A percentile compares a stretch with the other conserved stretches of the same genome.
Evolutionary conservation across 1,139 yeast genomes (phyloP).

Genomic region (Yamadazyma kanchanaburiensis): DNA sequence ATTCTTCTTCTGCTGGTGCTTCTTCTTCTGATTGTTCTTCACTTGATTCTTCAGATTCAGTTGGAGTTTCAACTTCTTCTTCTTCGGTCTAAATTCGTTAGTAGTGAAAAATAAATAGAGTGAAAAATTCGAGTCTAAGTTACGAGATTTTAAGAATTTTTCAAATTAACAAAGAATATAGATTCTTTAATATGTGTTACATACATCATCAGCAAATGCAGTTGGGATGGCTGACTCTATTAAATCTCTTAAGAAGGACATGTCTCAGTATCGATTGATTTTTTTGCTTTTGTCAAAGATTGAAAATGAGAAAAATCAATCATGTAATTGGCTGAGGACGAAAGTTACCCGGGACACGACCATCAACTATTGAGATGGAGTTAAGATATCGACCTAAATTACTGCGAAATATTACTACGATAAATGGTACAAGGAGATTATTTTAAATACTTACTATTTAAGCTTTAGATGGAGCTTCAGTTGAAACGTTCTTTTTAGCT

Average conservation of each 20-base stretch:
- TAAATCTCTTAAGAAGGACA: constrained; percentile 70
- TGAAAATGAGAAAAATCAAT: constrained; percentile 22
- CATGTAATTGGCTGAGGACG: constrained; percentile 23
- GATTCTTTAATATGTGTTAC: too few relatives aligned
- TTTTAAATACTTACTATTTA: constrained; percentile 1
- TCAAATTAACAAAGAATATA: too few relatives aligned
- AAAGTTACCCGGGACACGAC: constrained; percentile 13
- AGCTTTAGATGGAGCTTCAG: constrained; percentile 4
- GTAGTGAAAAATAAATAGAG: background rate
- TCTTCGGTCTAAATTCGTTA: background rate
- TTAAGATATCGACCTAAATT: too few relatives aligned
- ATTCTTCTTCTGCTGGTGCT: constrained; percentile 23
- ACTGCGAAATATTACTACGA: too few relatives aligned
- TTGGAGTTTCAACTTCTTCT: constrained; percentile 8
- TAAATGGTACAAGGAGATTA: too few relatives aligned
- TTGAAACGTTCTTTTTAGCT: constrained; percentile 36
- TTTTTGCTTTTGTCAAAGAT: constrained; percentile 6
- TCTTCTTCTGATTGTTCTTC: constrained; percentile 21
- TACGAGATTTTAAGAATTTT: too few relatives aligned
- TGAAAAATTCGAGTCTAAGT: background rate
- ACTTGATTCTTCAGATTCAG: constrained; percentile 12
- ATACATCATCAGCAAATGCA: constrained; percentile 83
- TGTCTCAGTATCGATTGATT: constrained; percentile 11
- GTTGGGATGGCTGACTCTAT: constrained; percentile 81
- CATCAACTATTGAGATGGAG: background rate